Base-by-base conservation (phyloP, 2,329 filamentous ascomycete genomes). In the Tetracladium maxilliforme region DNA sequence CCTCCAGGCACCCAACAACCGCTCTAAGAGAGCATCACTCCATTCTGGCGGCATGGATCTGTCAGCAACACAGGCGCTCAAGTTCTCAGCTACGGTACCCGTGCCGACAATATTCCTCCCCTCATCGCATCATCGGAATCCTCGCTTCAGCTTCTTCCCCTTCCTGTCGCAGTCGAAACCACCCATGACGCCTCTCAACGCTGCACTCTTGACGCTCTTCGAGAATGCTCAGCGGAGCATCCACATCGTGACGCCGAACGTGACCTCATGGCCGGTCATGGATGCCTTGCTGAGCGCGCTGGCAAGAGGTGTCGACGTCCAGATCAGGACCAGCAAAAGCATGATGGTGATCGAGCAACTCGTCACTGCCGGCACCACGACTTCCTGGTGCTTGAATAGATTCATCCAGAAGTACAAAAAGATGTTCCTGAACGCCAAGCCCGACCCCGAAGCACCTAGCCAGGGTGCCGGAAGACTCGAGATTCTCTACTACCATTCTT, bases 311-410 rank as follows among this genome's bases (percentile, higher is more conserved):
- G 64, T 90, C 8, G 48, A 76, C 27, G 68, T 92, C 2, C 56
- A 56, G 6, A 62, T 86, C 21, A 55, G 78, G 6, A 83, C 78
- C 0, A 74, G 70, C 34, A 61, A 62, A 30, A 55, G 57, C 10
- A 71, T 86, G 58, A 86, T 84, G 79, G 42, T 79, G 10, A 49
- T 81, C 16, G 82, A 92, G 49, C 82, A 92, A 44, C 54, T 90
- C n/a, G 55, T 82, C 14, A 90, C 81, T 0, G 73, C 79, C 0
- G 76, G 76, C 0, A 84, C 75, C 0, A 81, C 74, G 0, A 87
- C 81, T 0, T 58, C 67, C 1, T 56, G 66, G 33, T 79, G 74
- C 32, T 41, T 90, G 5, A 56, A 51, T 15, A 59, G 52, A 22
- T 54, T 87, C 7, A 55, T 74, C 4, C 60, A 58, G 22, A 52